phyloP scores from a whole-genome alignment of 305 asterid genomes.

The Plantago coronopus region DNA sequence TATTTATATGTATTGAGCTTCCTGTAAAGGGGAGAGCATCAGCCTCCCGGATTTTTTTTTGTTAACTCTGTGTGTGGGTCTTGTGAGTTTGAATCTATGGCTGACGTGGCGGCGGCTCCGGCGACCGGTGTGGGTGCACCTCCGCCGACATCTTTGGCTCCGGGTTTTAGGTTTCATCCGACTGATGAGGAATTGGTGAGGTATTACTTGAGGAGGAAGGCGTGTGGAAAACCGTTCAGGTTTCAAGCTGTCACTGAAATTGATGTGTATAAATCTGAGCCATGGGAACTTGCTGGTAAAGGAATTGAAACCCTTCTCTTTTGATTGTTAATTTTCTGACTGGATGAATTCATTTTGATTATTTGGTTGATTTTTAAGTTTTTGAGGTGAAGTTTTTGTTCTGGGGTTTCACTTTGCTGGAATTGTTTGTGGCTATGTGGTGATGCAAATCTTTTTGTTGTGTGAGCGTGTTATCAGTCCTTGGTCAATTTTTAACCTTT shows the following conservation, averaged over 20 bases:
- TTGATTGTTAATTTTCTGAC: neutral
- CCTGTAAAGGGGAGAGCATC: constrained; percentile 13
- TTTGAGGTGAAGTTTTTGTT: neutral
- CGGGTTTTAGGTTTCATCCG: constrained; percentile 81
- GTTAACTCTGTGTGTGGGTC: neutral
- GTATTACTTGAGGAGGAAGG: constrained; percentile 66
- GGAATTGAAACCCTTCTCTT: neutral
- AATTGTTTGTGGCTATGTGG: no score
- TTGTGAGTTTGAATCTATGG: constrained; percentile 30
- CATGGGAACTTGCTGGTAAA: constrained; percentile 69
- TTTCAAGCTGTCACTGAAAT: constrained; percentile 62
- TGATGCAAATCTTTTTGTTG: neutral
- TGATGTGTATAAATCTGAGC: constrained; percentile 81
- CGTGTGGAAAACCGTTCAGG: constrained; percentile 57
- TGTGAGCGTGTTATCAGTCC: neutral
- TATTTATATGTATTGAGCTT: constrained; percentile 14
- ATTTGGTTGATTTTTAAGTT: neutral
- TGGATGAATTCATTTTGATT: neutral
- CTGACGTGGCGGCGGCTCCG: constrained; percentile 30
- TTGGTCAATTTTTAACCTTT: neutral
- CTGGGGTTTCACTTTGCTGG: neutral
- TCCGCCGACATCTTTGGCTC: constrained; percentile 61
- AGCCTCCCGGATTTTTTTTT: constrained; percentile 10
- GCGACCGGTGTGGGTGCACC: constrained; percentile 24
- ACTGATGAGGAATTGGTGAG: constrained; percentile 74